These are phyloP conservation scores for Microstroma glucosiphilum DNA, from an alignment of 1,284 basidiomycete genomes.

Conservation along the genomic window DNA sequence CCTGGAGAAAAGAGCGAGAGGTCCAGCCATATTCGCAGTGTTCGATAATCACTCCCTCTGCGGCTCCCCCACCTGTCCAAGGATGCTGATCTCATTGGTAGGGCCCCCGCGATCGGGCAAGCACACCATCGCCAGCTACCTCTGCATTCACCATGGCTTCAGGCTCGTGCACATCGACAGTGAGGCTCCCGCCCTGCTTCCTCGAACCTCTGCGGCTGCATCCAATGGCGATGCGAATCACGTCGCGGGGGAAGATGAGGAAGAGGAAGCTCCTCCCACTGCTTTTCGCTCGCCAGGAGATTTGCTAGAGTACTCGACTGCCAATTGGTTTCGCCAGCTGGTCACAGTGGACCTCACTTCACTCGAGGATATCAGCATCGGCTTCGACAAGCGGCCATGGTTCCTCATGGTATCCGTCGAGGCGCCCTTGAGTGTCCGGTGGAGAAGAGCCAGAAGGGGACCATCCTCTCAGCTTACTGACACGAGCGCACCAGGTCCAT, in stretches of 20 bases:
- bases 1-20: too few relatives aligned
- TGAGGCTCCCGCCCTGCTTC: too few relatives aligned
- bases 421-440: constrained; percentile 63
- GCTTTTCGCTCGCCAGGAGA: constrained; percentile 51
- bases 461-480: too few relatives aligned
- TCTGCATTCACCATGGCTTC: constrained; percentile 58
- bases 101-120: constrained; percentile 80
- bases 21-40: too few relatives aligned
- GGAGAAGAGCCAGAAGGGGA: constrained; percentile 17
- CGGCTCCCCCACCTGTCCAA: too few relatives aligned
- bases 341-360: constrained; percentile 71
- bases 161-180: constrained; percentile 42
- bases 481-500: neutral
- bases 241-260: constrained; percentile 23
- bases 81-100: constrained; percentile 78
- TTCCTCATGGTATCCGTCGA: constrained; percentile 81
- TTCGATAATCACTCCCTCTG: too few relatives aligned
- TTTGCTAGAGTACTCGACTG: constrained; percentile 72
- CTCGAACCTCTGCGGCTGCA: neutral
- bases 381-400: constrained; percentile 80
- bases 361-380: constrained; percentile 58
- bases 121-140: constrained; percentile 66
- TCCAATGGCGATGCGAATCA: neutral
- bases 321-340: constrained; percentile 71
- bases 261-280: constrained; percentile 13